Evolutionary conservation across 2,329 filamentous ascomycete genomes (phyloP).

Genomic region (Paramyrothecium roridum): DNA sequence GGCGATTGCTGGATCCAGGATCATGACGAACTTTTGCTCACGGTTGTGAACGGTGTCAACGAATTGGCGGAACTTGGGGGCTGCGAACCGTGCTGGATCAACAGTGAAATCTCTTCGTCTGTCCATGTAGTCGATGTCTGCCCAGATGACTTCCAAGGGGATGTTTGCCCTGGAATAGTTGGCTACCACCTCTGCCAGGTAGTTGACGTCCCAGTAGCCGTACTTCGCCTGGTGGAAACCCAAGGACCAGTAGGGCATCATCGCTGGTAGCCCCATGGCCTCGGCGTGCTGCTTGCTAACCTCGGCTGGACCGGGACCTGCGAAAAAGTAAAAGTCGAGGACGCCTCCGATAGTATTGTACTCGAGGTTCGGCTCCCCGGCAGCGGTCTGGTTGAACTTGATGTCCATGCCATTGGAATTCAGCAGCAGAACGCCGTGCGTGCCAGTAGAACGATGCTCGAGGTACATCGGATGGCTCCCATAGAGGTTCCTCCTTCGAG

Average conservation of each 20-base stretch:
- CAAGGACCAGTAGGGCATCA: constrained; percentile 62
- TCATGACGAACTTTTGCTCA: constrained; percentile 68
- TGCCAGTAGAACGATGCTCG: constrained; percentile 43
- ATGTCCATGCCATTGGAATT: constrained; percentile 75
- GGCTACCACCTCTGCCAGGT: constrained; percentile 61
- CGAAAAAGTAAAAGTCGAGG: constrained; percentile 65
- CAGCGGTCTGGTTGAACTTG: constrained; percentile 56
- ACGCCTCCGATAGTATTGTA: constrained; percentile 77
- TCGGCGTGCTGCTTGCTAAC: constrained; percentile 56
- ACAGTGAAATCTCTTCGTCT: constrained; percentile 45
- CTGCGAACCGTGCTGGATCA: constrained; percentile 59
- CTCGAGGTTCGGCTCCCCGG: constrained; percentile 59
- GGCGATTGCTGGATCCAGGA: constrained; percentile 65
- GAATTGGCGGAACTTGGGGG: constrained; percentile 59
- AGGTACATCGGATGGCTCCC: constrained; percentile 76
- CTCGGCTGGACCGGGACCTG: constrained; percentile 53
- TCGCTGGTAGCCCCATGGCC: constrained; percentile 51
- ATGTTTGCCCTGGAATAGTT: constrained; percentile 64
- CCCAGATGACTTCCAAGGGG: constrained; percentile 52
- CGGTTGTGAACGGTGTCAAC: constrained; percentile 61
- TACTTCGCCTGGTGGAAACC: constrained; percentile 60
- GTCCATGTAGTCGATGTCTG: constrained; percentile 32
- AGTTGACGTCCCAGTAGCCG: constrained; percentile 59
- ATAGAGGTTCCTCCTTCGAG: constrained; percentile 67
- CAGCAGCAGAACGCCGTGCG: constrained; percentile 70